Percentiles rank a stretch among this genome's conserved stretches.
These are phyloP conservation scores for Orbilia javanica DNA, from an alignment of 2,329 filamentous ascomycete genomes.

Conservation along the genomic window DNA sequence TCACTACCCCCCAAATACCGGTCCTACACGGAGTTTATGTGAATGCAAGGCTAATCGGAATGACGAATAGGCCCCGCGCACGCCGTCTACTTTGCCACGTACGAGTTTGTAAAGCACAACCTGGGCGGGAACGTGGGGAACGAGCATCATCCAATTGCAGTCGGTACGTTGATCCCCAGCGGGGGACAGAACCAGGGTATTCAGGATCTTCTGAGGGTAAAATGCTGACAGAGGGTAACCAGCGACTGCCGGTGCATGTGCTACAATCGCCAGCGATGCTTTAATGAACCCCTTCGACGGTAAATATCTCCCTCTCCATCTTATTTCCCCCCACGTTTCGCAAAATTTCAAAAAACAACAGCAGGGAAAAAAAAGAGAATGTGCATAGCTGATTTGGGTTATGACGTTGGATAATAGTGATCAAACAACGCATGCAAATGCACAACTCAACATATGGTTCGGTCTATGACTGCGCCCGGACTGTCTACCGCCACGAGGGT, in stretches of 20 bases:
- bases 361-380: background rate
- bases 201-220: constrained; percentile 45
- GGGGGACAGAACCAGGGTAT: constrained; percentile 1
- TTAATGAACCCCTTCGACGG: constrained; percentile 99
- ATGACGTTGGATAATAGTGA: constrained; percentile 72
- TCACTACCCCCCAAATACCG: constrained; percentile 2
- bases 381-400: background rate
- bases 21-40: constrained; percentile 11
- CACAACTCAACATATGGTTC: constrained; percentile 93
- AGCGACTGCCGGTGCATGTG: constrained; percentile 93
- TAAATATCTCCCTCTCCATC: constrained; percentile 67
- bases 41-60: constrained; percentile 60
- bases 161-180: constrained; percentile 73
- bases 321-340: constrained; percentile 9
- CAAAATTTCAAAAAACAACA: constrained; percentile 26
- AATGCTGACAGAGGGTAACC: constrained; percentile 55
- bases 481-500: constrained; percentile 89
- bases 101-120: constrained; percentile 94
- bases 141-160: constrained; percentile 91
- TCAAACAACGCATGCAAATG: constrained; percentile 99
- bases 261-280: constrained; percentile 96
- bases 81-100: constrained; percentile 97
- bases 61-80: constrained; percentile 83
- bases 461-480: constrained; percentile 85
- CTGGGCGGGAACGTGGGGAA: constrained; percentile 88